Conservation (phyloP, 495 filamentous ascomycete genomes). For the Talaromyces stipitatus region DNA sequence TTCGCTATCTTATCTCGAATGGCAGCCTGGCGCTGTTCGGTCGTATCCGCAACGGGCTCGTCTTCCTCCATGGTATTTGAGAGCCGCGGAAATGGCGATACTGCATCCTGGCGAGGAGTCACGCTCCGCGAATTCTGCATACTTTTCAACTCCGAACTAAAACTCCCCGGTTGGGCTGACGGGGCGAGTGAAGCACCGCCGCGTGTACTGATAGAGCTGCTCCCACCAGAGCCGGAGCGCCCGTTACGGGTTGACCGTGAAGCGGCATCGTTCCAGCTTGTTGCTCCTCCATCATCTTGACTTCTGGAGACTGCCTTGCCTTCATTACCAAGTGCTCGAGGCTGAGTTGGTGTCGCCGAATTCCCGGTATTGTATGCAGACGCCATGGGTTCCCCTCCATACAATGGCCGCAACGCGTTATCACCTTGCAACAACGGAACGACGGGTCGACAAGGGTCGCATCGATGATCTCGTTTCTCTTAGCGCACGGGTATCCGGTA, state of each 20-base stretch:
- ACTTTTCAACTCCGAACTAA: slow-evolving; percentile 82
- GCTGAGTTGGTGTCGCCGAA: slow-evolving; percentile 66
- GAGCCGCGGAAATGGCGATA: slow-evolving; percentile 33
- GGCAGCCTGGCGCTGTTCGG: slow-evolving; percentile 66
- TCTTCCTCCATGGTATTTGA: slow-evolving; percentile 58
- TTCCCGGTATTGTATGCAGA: slow-evolving; percentile 41
- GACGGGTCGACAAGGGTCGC: slow-evolving; percentile 15
- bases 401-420: slow-evolving; percentile 23
- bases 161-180: slow-evolving; percentile 69
- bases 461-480: background rate
- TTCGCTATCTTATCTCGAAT: slow-evolving; percentile 79
- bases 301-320: slow-evolving; percentile 37
- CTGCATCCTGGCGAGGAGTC: slow-evolving; percentile 60
- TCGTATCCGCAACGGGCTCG: slow-evolving; percentile 34
- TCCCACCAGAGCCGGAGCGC: slow-evolving; percentile 53
- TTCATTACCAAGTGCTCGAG: slow-evolving; percentile 50
- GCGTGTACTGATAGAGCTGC: slow-evolving; percentile 52
- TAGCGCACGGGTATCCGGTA: background rate
- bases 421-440: slow-evolving; percentile 29
- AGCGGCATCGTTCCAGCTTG: slow-evolving; percentile 40
- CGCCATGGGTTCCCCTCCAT: slow-evolving; percentile 45
- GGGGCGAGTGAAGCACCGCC: slow-evolving; percentile 54
- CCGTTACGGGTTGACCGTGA: slow-evolving; percentile 33
- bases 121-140: slow-evolving; percentile 58
- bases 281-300: slow-evolving; percentile 46